Base-by-base conservation (phyloP, 2,329 filamentous ascomycete genomes). In the Zymoseptoria crescenta region DNA sequence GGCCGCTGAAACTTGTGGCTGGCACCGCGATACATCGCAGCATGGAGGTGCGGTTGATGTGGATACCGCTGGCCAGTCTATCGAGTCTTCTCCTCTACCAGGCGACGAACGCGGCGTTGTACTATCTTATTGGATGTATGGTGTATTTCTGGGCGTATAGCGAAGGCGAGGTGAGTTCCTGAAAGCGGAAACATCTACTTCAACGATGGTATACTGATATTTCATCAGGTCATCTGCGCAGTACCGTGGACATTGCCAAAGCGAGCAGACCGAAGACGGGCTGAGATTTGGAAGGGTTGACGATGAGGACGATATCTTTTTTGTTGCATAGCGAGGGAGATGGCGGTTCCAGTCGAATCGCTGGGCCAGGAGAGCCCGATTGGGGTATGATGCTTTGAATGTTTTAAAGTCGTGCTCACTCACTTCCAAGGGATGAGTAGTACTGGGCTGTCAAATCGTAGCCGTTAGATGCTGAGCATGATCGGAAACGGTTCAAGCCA, bases 121-220 rank as follows among this genome's bases (percentile, higher is more conserved):
- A 97, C 77, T 96, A 97, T 73, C 73, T 95, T 27, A 83, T 96
- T 62, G 93, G 87, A 20, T 86, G 95, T 77, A 80, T 79, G 7
- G 87, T 94, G 13, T 99, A 97, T 75, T 96, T 97, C 69, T 96
- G 92, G 92, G 94, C 90, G 1, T 97, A 95, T 70, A 94, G 88
- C 69, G 93, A 99, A 75, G 94, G 94, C 75, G 94, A 99, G 87
- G 92, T 96, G 76, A 72, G 87, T 60, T 24, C 7, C 16, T 24
- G n/a, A 5, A 4, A 55, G 16, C 19, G 19, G 49, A 21, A n/a
- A 35, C 24, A 24, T 4, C 24, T 41, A 53, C 16, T 10, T 45
- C 28, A 50, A n/a, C 24, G 24, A 8, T 5, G 24, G 8, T 4
- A 52, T 56, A 55, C 55, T 58, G 35, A 57, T 54, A 51, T 56